Conservation (phyloP, 1,284 basidiomycete species). For the Ustilago sp. region DNA sequence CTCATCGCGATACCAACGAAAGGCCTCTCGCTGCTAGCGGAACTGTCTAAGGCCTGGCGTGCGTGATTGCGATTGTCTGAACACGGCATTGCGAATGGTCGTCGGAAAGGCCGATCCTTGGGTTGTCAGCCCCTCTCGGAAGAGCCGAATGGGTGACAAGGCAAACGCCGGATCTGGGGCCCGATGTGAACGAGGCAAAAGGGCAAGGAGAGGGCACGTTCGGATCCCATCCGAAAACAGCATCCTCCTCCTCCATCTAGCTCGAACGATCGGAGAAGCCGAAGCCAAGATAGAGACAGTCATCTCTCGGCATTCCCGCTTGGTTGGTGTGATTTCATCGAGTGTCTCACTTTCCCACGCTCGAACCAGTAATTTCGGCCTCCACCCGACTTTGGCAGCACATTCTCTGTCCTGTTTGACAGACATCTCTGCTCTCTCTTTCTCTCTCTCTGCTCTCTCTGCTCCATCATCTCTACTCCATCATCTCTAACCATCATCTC, state of each 20-base stretch:
- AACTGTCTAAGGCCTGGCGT: background rate
- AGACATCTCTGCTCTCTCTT: too few relatives aligned
- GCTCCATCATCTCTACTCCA: background rate
- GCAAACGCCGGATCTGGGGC: background rate
- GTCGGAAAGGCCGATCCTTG: background rate
- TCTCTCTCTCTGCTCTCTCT: background rate
- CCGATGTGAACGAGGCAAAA: background rate
- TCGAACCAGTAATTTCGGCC: slow-evolving; percentile 15
- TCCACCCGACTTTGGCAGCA: slow-evolving; percentile 7
- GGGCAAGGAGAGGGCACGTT: background rate
- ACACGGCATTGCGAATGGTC: too few relatives aligned
- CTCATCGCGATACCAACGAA: slow-evolving; percentile 6
- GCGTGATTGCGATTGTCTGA: background rate
- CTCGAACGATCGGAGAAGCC: background rate
- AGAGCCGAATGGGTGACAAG: background rate
- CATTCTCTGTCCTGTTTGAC: too few relatives aligned
- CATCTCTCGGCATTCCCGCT: background rate
- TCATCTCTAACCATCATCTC: slow-evolving; percentile 3
- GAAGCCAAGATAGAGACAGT: background rate
- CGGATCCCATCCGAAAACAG: slow-evolving; percentile 17
- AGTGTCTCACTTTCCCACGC: background rate
- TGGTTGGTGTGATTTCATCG: background rate
- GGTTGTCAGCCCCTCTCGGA: slow-evolving; percentile 1
- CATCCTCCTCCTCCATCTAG: background rate
- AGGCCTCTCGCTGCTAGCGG: background rate